phyloP scores from a whole-genome alignment of 2,329 filamentous ascomycete species.

The Microdochium nivale region DNA sequence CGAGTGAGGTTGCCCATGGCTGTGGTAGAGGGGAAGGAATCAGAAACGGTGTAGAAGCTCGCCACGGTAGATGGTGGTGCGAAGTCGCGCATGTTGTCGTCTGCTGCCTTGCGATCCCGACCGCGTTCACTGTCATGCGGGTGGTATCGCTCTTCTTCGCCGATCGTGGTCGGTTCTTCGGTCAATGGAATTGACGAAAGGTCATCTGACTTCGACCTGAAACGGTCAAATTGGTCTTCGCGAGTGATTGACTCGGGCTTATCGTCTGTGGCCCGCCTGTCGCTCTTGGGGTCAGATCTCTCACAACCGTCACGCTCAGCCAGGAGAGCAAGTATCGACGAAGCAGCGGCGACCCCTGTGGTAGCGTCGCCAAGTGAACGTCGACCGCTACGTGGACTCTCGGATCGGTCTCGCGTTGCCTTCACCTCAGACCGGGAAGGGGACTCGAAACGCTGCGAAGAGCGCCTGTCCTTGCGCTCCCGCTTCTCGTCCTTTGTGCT shows the following conservation, averaged over 20 bases:
- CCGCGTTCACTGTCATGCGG: background rate
- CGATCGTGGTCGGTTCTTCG: background rate
- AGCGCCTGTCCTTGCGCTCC: background rate
- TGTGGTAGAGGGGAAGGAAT: conserved; percentile 4
- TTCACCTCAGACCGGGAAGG: conserved; percentile 1
- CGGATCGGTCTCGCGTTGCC: background rate
- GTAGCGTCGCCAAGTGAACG: background rate
- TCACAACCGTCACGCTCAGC: background rate
- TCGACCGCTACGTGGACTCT: background rate
- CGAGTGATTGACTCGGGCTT: background rate
- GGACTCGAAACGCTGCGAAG: conserved; percentile 3
- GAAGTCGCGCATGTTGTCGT: background rate
- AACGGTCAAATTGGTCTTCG: background rate
- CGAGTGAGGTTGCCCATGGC: conserved; percentile 5
- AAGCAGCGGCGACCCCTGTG: background rate
- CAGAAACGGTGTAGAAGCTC: background rate
- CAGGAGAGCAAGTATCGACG: background rate
- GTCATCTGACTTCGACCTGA: background rate
- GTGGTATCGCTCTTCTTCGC: conserved; percentile 21
- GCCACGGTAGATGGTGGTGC: background rate
- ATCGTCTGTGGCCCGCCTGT: background rate
- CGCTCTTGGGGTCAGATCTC: background rate
- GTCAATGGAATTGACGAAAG: background rate
- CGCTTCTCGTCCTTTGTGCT: conserved; percentile 2
- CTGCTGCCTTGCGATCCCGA: background rate